Conservation (phyloP, 2,329 filamentous ascomycete species). For the Fusarium sp. region DNA sequence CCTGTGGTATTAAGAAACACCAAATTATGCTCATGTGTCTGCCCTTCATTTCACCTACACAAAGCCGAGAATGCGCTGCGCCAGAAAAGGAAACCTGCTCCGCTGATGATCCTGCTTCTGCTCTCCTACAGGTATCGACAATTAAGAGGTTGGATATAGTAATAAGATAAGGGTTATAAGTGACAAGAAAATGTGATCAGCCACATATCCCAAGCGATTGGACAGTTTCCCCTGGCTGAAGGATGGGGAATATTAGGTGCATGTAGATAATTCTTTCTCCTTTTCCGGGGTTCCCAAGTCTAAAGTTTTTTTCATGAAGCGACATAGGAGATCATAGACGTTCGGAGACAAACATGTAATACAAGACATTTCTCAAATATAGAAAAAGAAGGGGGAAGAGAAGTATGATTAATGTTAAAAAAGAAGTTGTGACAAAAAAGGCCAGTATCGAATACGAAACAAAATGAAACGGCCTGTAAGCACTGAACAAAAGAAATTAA, state of each 20-base stretch:
- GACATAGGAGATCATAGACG: constrained; percentile 48
- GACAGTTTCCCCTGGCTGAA: constrained; percentile 43
- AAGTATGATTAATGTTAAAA: constrained; percentile 38
- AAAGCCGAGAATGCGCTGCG: constrained; percentile 40
- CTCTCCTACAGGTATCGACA: constrained; percentile 30
- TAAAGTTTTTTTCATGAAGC: constrained; percentile 45
- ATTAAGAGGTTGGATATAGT: constrained; percentile 36
- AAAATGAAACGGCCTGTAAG: constrained; percentile 44
- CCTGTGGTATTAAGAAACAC: constrained; percentile 18
- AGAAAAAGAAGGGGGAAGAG: constrained; percentile 31
- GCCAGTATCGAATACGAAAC: constrained; percentile 33
- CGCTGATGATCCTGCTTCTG: constrained; percentile 27
- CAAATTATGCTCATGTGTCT: constrained; percentile 20
- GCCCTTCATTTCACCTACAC: constrained; percentile 30
- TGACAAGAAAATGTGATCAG: constrained; percentile 42
- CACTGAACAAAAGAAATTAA: constrained; percentile 39
- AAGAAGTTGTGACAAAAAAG: constrained; percentile 38
- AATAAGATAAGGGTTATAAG: constrained; percentile 38
- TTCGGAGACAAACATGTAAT: constrained; percentile 30
- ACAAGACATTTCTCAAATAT: constrained; percentile 28
- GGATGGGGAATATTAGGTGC: constrained; percentile 47
- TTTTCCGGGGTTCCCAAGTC: constrained; percentile 47
- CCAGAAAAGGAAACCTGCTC: constrained; percentile 36
- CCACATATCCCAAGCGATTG: constrained; percentile 46
- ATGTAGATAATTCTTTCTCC: constrained; percentile 48